These are phyloP conservation scores for Lophiostoma macrostomum DNA, from an alignment of 495 filamentous ascomycete genomes.

Conservation along the genomic window DNA sequence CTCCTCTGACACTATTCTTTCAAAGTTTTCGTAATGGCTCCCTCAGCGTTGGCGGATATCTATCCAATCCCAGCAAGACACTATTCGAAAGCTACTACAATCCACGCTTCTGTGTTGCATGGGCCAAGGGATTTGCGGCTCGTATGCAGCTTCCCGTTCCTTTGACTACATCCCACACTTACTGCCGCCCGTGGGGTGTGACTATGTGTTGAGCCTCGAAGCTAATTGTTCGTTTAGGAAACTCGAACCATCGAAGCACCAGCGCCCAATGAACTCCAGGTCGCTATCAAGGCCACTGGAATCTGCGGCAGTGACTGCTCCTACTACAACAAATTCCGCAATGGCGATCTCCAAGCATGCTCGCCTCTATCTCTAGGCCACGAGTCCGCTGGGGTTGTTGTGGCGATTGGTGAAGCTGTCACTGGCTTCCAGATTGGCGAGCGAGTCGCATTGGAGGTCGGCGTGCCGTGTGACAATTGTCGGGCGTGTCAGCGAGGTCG, in stretches of 20 bases:
- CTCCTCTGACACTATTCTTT: neutral
- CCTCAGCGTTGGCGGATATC: conserved; percentile 35
- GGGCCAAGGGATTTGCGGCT: conserved; percentile 39
- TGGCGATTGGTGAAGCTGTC: conserved; percentile 36
- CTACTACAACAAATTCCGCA: conserved; percentile 39
- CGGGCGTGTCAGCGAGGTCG: conserved; percentile 38
- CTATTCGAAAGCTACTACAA: conserved; percentile 30
- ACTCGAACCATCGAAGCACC: conserved; percentile 35
- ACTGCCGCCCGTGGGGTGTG: conserved; percentile 25
- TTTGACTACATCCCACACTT: conserved; percentile 25
- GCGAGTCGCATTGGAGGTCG: conserved; percentile 38
- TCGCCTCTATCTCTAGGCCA: conserved; percentile 36
- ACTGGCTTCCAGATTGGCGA: conserved; percentile 36
- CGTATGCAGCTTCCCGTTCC: conserved; percentile 32
- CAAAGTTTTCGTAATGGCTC: conserved; percentile 33
- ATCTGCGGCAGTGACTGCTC: conserved; percentile 38
- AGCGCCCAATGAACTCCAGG: conserved; percentile 37
- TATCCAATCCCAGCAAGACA: conserved; percentile 36
- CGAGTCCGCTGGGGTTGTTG: conserved; percentile 37
- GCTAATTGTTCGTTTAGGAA: conserved; percentile 34
- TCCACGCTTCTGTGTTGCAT: conserved; percentile 38
- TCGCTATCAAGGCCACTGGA: conserved; percentile 37
- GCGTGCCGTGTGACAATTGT: conserved; percentile 38
- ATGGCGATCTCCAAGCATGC: conserved; percentile 35
- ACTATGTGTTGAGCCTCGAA: conserved; percentile 16